Conservation (phyloP, 345 rosid genomes). For the Moringa oleifera region DNA sequence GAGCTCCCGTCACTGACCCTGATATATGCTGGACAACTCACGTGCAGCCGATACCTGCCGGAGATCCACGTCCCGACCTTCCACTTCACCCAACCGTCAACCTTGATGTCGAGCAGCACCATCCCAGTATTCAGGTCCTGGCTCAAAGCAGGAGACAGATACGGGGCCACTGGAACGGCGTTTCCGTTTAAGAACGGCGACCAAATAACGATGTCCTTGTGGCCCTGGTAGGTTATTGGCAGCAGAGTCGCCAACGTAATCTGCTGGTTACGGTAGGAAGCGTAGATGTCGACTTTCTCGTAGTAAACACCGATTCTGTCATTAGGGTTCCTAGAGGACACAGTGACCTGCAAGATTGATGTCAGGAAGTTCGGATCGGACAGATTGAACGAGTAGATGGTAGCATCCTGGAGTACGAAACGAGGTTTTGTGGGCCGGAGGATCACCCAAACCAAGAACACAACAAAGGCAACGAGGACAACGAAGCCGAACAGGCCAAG, state of each 20-base stretch:
- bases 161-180: slow-evolving; percentile 44
- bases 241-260: slow-evolving; percentile 46
- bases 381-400: slow-evolving; percentile 48
- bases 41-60: slow-evolving; percentile 48
- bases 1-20: slow-evolving; percentile 11
- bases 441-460: slow-evolving; percentile 47
- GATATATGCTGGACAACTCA: slow-evolving; percentile 59
- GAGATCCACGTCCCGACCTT: slow-evolving; percentile 80
- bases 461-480: slow-evolving; percentile 21
- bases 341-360: slow-evolving; percentile 52
- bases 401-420: slow-evolving; percentile 63
- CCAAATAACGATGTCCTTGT: slow-evolving; percentile 53
- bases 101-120: slow-evolving; percentile 47
- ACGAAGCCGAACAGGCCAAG: slow-evolving; percentile 14
- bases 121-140: slow-evolving; percentile 55
- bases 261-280: slow-evolving; percentile 70
- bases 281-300: slow-evolving; percentile 40
- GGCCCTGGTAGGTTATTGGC: slow-evolving; percentile 64
- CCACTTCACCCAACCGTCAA: slow-evolving; percentile 56
- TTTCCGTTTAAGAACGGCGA: slow-evolving; percentile 56
- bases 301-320: slow-evolving; percentile 54
- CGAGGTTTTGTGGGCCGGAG: slow-evolving; percentile 62
- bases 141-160: slow-evolving; percentile 26
- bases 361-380: slow-evolving; percentile 40
- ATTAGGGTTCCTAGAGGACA: slow-evolving; percentile 64